Percentiles rank a stretch among this genome's conserved stretches.
Evolutionary conservation across 495 filamentous ascomycete species (phyloP).

Genomic region (Xylaria grammica): DNA sequence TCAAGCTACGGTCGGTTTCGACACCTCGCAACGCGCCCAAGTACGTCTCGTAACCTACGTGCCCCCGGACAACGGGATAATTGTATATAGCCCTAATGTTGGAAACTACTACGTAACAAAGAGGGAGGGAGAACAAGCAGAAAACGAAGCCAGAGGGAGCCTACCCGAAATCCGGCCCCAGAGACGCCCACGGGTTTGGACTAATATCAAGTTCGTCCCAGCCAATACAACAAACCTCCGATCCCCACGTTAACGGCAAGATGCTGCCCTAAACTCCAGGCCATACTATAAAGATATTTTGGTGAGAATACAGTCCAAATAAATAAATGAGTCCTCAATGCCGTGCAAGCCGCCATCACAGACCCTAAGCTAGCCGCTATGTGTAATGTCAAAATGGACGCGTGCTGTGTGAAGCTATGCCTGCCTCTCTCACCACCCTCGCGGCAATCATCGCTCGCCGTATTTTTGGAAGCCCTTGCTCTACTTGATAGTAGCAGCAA

Average conservation of each 20-base stretch:
- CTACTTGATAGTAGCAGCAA: slow-evolving; percentile 55
- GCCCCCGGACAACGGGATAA: background rate
- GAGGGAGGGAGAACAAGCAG: too few species aligned
- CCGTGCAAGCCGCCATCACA: slow-evolving; percentile 89
- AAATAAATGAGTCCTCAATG: slow-evolving; percentile 87
- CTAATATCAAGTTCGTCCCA: slow-evolving; percentile 38
- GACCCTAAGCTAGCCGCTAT: slow-evolving; percentile 61
- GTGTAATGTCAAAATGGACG: slow-evolving; percentile 70
- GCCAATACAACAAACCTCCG: slow-evolving; percentile 61
- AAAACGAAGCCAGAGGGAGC: too few species aligned
- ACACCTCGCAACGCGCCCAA: background rate
- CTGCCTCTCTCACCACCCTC: background rate
- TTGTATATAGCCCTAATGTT: too few species aligned
- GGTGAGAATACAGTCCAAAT: slow-evolving; percentile 99
- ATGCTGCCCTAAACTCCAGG: slow-evolving; percentile 86
- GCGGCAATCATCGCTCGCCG: background rate
- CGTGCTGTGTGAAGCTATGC: slow-evolving; percentile 49
- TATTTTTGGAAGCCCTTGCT: background rate
- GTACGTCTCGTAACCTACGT: background rate
- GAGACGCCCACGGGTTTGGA: too few species aligned
- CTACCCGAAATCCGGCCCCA: too few species aligned
- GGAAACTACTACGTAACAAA: too few species aligned
- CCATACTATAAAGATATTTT: slow-evolving; percentile 91
- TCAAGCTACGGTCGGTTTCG: background rate
- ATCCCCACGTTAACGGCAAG: slow-evolving; percentile 67